Conservation (phyloP, 2,329 filamentous ascomycete genomes). For the Nemania abortiva region DNA sequence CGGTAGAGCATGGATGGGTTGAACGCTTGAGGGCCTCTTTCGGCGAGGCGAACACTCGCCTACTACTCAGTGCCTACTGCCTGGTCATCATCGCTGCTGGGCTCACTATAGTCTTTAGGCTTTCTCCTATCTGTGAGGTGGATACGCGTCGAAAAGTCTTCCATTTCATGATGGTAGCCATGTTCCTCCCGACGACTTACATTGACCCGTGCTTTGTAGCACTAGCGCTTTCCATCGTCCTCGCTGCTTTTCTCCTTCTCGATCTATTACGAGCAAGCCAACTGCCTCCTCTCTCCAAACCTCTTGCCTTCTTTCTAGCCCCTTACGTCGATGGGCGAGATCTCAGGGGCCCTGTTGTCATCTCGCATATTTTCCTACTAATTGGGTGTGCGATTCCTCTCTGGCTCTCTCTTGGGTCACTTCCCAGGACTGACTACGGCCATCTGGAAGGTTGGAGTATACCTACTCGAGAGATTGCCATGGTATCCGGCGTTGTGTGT, state of each 20-base stretch:
- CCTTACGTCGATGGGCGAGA: slow-evolving; percentile 96
- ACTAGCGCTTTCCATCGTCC: slow-evolving; percentile 81
- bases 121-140: slow-evolving; percentile 85
- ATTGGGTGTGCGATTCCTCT: slow-evolving; percentile 95
- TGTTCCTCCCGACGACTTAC: slow-evolving; percentile 89
- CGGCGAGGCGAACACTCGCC: slow-evolving; percentile 84
- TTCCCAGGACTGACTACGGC: slow-evolving; percentile 66
- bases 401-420: slow-evolving; percentile 84
- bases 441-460: slow-evolving; percentile 82
- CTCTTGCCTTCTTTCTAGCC: slow-evolving; percentile 86
- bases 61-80: slow-evolving; percentile 82
- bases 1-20: slow-evolving; percentile 66
- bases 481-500: slow-evolving; percentile 93
- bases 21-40: slow-evolving; percentile 74
- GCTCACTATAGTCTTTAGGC: slow-evolving; percentile 77
- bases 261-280: slow-evolving; percentile 92
- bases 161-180: slow-evolving; percentile 97
- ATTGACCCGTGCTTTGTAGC: slow-evolving; percentile 87
- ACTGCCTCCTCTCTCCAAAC: slow-evolving; percentile 87
- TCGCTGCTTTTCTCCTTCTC: slow-evolving; percentile 87
- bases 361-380: slow-evolving; percentile 94
- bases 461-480: slow-evolving; percentile 79
- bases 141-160: slow-evolving; percentile 97
- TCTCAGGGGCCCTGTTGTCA: slow-evolving; percentile 91
- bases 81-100: slow-evolving; percentile 75